A percentile compares a stretch with the other conserved stretches of the same genome.
Conservation (phyloP, 1,139 yeast genomes). For the Hemisphaericaspora lyxosophila region DNA sequence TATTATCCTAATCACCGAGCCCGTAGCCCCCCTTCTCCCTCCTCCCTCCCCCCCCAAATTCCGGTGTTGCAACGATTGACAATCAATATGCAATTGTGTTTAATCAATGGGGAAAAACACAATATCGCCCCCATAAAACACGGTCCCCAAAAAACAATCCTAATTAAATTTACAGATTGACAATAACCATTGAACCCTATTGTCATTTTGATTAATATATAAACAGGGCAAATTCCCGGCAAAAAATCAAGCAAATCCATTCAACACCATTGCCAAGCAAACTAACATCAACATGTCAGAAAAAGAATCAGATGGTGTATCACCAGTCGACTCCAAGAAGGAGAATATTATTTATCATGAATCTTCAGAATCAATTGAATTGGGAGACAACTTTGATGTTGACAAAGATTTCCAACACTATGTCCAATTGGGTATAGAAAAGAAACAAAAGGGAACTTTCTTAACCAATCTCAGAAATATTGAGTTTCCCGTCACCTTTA, state of each 20-base stretch:
- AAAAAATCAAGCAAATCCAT: background rate
- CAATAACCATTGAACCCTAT: no score
- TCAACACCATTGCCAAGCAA: background rate
- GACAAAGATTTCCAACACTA: conserved; percentile 27
- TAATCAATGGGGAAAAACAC: background rate
- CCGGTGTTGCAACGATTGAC: background rate
- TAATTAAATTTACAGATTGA: no score
- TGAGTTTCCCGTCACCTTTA: conserved; percentile 34
- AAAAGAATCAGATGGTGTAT: background rate
- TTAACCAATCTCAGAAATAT: conserved; percentile 21
- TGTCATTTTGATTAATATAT: background rate
- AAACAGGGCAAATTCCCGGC: background rate
- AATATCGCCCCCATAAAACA: background rate
- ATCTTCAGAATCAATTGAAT: conserved; percentile 7
- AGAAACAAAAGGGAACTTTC: conserved; percentile 20
- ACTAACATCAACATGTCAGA: background rate
- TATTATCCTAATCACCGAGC: no score
- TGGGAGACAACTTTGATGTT: conserved; percentile 22
- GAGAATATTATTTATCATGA: background rate
- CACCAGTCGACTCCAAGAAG: background rate
- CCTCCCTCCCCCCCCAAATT: no score
- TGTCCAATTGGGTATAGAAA: conserved; percentile 21
- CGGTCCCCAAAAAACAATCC: background rate
- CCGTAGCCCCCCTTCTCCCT: no score
- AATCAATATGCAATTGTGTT: background rate